Conservation (phyloP, 1,284 basidiomycete species). For the Cutaneotrichosporon arboriforme region DNA sequence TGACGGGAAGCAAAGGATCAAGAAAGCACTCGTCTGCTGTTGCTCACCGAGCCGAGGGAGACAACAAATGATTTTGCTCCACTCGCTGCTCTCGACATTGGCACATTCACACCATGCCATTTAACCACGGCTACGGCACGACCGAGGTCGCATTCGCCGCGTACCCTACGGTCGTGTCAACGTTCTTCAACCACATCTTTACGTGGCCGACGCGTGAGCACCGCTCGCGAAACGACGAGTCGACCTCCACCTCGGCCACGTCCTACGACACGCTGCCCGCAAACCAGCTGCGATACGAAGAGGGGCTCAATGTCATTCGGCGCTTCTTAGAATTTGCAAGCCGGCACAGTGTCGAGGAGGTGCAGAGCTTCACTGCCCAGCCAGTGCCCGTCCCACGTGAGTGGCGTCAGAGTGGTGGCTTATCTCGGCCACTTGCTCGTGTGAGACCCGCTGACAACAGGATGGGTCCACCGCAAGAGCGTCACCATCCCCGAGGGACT, state of each 20-base stretch:
- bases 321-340: slow-evolving; percentile 42
- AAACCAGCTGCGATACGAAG: slow-evolving; percentile 43
- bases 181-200: slow-evolving; percentile 39
- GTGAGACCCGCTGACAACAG: slow-evolving; percentile 17
- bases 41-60: no score
- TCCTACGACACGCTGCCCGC: slow-evolving; percentile 24
- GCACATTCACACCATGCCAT: background rate
- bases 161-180: slow-evolving; percentile 41
- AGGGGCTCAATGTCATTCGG: slow-evolving; percentile 40
- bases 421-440: background rate
- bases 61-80: background rate
- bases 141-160: slow-evolving; percentile 35
- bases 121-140: background rate
- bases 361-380: slow-evolving; percentile 49
- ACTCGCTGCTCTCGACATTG: background rate
- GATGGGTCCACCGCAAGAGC: slow-evolving; percentile 43
- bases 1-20: no score
- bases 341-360: slow-evolving; percentile 45
- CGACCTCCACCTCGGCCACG: background rate
- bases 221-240: background rate
- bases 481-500: slow-evolving; percentile 40
- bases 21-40: background rate
- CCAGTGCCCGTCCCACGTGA: slow-evolving; percentile 40
- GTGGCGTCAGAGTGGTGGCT: slow-evolving; percentile 3
- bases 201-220: slow-evolving; percentile 14